Conservation (phyloP, 78 protist species). For the Protostelium mycophagum region DNA sequence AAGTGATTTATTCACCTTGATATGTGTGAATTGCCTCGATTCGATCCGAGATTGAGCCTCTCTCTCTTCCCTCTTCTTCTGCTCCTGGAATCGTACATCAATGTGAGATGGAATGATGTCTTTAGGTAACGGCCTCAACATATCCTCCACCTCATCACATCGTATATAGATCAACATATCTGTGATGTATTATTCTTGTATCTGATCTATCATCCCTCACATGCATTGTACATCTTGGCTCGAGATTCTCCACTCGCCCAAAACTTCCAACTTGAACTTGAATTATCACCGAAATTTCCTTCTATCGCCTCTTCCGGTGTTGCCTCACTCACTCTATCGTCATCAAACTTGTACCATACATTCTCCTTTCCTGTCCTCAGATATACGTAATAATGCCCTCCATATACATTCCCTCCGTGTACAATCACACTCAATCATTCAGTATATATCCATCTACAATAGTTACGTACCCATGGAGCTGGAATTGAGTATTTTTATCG, state of each 20-base stretch:
- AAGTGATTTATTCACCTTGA: background rate
- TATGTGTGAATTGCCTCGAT: background rate
- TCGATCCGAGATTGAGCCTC: background rate
- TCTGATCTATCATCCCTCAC: background rate
- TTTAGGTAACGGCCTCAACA: background rate
- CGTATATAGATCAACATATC: slow-evolving; percentile 92
- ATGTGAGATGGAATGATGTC: background rate
- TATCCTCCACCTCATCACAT: slow-evolving; percentile 9
- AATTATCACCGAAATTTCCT: slow-evolving; percentile 78
- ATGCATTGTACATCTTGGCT: background rate
- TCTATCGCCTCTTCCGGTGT: slow-evolving; percentile 61
- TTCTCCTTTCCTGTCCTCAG: slow-evolving; percentile 61
- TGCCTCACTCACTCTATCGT: slow-evolving; percentile 79
- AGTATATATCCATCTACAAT: background rate
- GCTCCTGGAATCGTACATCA: background rate
- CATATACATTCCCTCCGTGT: slow-evolving; percentile 91
- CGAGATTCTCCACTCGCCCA: slow-evolving; percentile 11
- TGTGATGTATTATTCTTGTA: background rate
- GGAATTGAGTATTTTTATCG: slow-evolving; percentile 12
- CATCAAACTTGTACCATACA: slow-evolving; percentile 81
- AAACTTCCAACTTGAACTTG: slow-evolving; percentile 1
- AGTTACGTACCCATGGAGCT: slow-evolving; percentile 55
- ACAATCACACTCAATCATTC: slow-evolving; percentile 80
- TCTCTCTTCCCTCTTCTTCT: background rate
- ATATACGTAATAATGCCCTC: slow-evolving; percentile 96